Base-by-base conservation (phyloP, 225 moss, liverwort and hornwort species). In the Takakia lepidozioides region DNA sequence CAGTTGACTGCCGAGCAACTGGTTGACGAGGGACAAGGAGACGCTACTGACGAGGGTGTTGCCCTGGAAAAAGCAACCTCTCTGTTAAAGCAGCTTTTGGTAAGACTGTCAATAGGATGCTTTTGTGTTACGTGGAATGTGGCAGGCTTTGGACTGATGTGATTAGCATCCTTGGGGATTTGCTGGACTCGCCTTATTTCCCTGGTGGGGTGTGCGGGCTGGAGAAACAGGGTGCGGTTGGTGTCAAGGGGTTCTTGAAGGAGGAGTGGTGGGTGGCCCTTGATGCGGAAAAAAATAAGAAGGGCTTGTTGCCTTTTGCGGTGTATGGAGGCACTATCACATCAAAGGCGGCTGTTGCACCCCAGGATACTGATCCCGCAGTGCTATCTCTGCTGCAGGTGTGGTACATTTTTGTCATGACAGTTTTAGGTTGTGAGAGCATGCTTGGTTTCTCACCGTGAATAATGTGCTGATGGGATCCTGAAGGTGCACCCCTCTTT, bases 371-470 rank as follows among this genome's bases (percentile, higher is more conserved):
- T 56, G 98, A 98, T 57, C 73, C 80, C 19, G 75, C 64, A 51
- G 52, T 91, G 63, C 78, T 98, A 49, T 78, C 63, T 55, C 54
- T 98, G 43, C 83, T 98, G 44, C 85, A 87, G 98, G 95, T 98
- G 58, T 43, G 66, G 46, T 66, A 28, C 32, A 32, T 11, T 32
- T 32, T 32, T 11, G 11, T 32, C 11, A 11, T 11, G 11, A 7
- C 32, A 32, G 32, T 11, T 11, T 6, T 32, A n/a, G n/a, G n/a
- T n/a, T n/a, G n/a, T n/a, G n/a, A n/a, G n/a, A n/a, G 32, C 32
- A 32, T 6, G 32, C 32, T 11, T 32, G 11, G 32, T 6, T 32
- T 32, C 32, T 32, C 8, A 6, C 0, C 1, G 1, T 6, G 11
- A 32, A 7, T 32, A 11, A 32, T 32, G 32, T 32, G 32, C 32